These are phyloP conservation scores for Citrus sinensis DNA, from an alignment of 345 rosid genomes.

Conservation along the genomic window DNA sequence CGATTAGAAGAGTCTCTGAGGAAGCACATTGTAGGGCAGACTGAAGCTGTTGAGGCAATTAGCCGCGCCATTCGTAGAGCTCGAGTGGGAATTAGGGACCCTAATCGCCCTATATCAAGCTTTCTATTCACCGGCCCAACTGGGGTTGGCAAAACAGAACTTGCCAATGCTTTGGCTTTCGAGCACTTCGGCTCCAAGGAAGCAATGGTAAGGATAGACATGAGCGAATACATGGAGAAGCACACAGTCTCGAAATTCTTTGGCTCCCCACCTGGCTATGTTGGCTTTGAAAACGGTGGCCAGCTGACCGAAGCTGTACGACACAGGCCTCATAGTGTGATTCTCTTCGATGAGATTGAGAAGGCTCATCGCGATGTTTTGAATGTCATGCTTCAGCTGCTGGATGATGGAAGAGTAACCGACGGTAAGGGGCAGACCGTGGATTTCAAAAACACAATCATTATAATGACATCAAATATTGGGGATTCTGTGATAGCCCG, in stretches of 20 bases:
- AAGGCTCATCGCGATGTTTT: constrained; percentile 65
- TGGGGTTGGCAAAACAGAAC: constrained; percentile 64
- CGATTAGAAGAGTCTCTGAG: constrained; percentile 30
- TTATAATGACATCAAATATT: constrained; percentile 62
- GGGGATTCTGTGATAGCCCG: constrained; percentile 42
- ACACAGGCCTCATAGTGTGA: constrained; percentile 46
- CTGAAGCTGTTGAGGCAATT: constrained; percentile 44
- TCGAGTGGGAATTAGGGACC: constrained; percentile 59
- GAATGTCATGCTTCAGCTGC: constrained; percentile 57
- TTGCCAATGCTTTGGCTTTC: constrained; percentile 54
- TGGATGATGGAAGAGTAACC: constrained; percentile 59
- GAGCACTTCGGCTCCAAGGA: constrained; percentile 60
- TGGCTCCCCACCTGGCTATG: constrained; percentile 66
- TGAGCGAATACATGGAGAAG: constrained; percentile 74
- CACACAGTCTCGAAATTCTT: constrained; percentile 58
- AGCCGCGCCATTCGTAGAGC: constrained; percentile 62
- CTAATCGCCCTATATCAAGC: constrained; percentile 60
- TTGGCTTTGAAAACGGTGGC: constrained; percentile 56
- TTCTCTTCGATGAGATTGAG: constrained; percentile 65
- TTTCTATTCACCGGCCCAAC: constrained; percentile 65
- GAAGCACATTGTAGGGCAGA: constrained; percentile 36
- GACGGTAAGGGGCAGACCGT: constrained; percentile 59
- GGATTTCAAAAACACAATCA: constrained; percentile 59
- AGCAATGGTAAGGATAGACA: constrained; percentile 61
- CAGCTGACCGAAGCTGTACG: constrained; percentile 62